Percentiles rank a stretch among this genome's conserved stretches.
These are phyloP conservation scores for Fusarium musae DNA, from an alignment of 2,329 filamentous ascomycete genomes.

Conservation along the genomic window DNA sequence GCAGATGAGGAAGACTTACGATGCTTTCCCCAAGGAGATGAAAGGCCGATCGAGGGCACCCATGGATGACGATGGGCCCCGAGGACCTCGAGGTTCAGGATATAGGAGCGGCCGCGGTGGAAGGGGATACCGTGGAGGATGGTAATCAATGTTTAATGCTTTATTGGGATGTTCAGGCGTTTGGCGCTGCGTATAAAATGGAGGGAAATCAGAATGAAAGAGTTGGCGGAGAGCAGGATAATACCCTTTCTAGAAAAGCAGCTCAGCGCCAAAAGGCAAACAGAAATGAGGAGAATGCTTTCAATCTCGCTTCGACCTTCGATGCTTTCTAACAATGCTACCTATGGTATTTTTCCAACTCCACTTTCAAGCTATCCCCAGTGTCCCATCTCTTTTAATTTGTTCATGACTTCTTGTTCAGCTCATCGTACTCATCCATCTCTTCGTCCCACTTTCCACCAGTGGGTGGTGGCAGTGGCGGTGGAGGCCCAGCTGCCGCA, in stretches of 20 bases:
- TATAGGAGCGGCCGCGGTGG: conserved; percentile 64
- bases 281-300: conserved; percentile 14
- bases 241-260: conserved; percentile 41
- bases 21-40: conserved; percentile 87
- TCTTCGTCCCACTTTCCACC: conserved; percentile 67
- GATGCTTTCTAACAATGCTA: conserved; percentile 37
- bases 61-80: conserved; percentile 61
- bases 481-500: conserved; percentile 39
- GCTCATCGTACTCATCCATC: conserved; percentile 62
- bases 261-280: conserved; percentile 8
- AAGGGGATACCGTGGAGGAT: conserved; percentile 61
- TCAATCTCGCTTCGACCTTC: conserved; percentile 39
- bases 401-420: conserved; percentile 40
- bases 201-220: conserved; percentile 16
- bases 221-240: conserved; percentile 25
- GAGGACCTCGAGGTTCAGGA: conserved; percentile 65
- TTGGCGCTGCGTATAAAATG: conserved; percentile 35
- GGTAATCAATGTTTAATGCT: conserved; percentile 48
- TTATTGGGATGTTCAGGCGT: conserved; percentile 32
- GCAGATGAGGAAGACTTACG: conserved; percentile 95
- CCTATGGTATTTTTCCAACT: conserved; percentile 37
- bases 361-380: neutral
- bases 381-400: conserved; percentile 3
- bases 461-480: conserved; percentile 44
- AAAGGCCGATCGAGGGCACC: conserved; percentile 74